Base-by-base conservation (phyloP, 306 rosid genomes). In the Echinosophora koreensis region DNA sequence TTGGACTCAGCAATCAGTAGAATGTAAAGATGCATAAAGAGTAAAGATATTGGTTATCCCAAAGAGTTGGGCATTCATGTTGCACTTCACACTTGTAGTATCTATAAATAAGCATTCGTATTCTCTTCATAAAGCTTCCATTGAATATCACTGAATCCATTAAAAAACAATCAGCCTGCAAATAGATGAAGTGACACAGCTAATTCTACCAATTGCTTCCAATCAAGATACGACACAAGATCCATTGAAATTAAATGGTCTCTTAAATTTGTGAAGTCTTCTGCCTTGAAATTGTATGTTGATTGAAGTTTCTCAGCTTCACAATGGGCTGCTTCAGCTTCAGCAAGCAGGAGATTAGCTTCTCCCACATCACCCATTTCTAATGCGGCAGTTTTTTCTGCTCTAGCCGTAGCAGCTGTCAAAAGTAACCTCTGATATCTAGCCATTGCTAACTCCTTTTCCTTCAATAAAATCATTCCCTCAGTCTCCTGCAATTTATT, bases 331-430 rank as follows among this genome's bases (percentile, higher is more conserved):
- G 91, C 90, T 84, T 92, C 97, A n/a, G 89, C 93, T 86, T 92
- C 97, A 17, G 83, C 89, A 67, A 77, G 89, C 34, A 92, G 88
- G 78, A 90, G 90, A 81, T 88, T 83, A 70, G 92, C 96, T 86
- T 92, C 97, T 87, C 81, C 96, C 5, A 51, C 58, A 55, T 90
- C 89, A 35, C 96, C 96, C 88, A 88, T 87, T 75, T 90, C 93
- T 71, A 86, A 73, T 38, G 96, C 90, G 2, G 87, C 93, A 17
- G 73, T 82, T 77, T 86, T 82, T 81, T 92, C 97, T 50, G 97
- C 93, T 83, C 83, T 78, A 30, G 89, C 93, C 54, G 81, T 78
- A 47, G 93, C 89, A 60, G 93, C 86, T 54, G 85, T 77, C 82
- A 90, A 78, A 80, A 87, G 88, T 81, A 92, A 80, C 87, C 83